A percentile compares a stretch with the other conserved stretches of the same genome.
Conservation (phyloP, 2,329 filamentous ascomycete genomes). For the Diaporthe vaccinii region DNA sequence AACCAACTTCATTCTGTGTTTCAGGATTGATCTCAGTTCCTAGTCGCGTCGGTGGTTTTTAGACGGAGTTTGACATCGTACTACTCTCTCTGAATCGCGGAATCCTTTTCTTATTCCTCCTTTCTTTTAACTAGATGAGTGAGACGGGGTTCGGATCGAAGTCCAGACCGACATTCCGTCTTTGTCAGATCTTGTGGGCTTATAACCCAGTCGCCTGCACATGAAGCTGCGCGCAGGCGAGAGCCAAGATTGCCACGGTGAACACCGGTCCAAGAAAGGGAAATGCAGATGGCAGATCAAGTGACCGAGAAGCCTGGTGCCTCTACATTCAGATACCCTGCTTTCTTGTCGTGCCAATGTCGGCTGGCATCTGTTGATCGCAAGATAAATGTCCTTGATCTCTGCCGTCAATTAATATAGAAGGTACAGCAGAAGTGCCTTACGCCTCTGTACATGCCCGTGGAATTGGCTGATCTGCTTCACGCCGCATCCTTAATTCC, state of each 20-base stretch:
- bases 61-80: neutral
- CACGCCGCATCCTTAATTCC: neutral
- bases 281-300: neutral
- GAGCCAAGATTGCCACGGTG: neutral
- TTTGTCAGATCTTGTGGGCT: slow-evolving; percentile 4
- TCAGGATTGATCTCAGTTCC: neutral
- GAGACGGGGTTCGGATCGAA: neutral
- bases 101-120: neutral
- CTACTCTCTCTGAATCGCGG: neutral
- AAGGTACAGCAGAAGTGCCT: neutral
- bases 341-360: neutral
- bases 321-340: neutral
- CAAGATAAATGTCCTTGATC: too few relatives aligned
- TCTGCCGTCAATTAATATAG: neutral
- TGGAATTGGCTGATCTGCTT: neutral
- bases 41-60: neutral
- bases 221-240: neutral
- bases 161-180: neutral
- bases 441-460: neutral
- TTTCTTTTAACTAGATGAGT: neutral
- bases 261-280: neutral
- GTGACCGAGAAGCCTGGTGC: neutral
- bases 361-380: too few relatives aligned
- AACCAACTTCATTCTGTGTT: slow-evolving; percentile 57
- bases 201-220: neutral